Evolutionary conservation across 108 stramenopile species (phyloP), one percentile per base, ranked within the genome.

Genomic region (Nannochloropsis gaditana): DNA sequence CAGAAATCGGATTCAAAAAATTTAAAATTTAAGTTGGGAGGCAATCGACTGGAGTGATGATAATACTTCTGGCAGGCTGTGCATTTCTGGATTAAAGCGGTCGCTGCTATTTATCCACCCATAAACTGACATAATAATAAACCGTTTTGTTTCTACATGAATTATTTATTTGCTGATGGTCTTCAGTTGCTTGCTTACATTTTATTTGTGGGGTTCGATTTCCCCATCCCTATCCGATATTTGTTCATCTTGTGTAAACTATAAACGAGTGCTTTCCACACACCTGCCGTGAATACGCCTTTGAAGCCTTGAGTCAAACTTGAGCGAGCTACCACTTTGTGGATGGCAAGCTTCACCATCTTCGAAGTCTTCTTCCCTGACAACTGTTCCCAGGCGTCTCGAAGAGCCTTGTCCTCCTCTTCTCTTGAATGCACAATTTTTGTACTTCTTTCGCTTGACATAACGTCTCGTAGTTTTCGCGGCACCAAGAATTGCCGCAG

Each of bases 281-380:
- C 80, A 19, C 90, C 90, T n/a, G 87, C 89, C 21, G 89, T 88
- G n/a, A 90, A 44, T 21, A 90, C 44, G 17, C 90, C 90, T 45
- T 90, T 90, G 0, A 81, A 80, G n/a, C 84, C 87, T 81, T 90
- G 90, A 44, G 84, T 81, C 44, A 85, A 44, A 84, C 87, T 88
- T n/a, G 87, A 89, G 9, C 87, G 81, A 21, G 87, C 84, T 21
- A 89, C 87, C 80, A 89, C 87, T n/a, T 73, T 73, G 59, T 73
- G 59, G 3, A 73, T 73, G 59, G 19, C 59, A 15, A 73, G 45
- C 19, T 82, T 82, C 43, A 43, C 45, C 45, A 82, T 82, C 43
- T 82, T 45, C 19, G 44, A 15, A 15, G 45, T 45, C 45, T 15
- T 82, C 19, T 45, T 82, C 19, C 15, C 82, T n/a, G 79, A 31